phyloP scores from a whole-genome alignment of 345 rosid species.

The Geranium brycei region DNA sequence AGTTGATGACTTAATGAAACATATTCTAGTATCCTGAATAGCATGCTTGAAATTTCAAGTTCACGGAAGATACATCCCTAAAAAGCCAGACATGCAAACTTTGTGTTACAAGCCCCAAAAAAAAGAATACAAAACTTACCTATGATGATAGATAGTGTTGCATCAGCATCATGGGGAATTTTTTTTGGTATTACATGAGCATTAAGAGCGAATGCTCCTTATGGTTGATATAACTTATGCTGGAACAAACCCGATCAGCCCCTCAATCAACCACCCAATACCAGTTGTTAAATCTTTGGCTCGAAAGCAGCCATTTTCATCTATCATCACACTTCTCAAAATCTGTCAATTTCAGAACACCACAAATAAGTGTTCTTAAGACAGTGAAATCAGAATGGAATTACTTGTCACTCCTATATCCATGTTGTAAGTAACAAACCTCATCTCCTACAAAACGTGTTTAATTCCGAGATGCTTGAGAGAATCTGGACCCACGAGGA shows the following conservation, averaged over 20 bases:
- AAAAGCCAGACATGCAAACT: no score
- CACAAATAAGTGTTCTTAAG: background rate
- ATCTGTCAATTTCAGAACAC: background rate
- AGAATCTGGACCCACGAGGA: conserved; percentile 67
- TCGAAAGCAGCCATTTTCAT: background rate
- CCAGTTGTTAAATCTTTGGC: background rate
- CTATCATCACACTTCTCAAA: background rate
- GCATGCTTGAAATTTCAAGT: no score
- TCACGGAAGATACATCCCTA: no score
- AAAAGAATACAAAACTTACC: no score
- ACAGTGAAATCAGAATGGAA: no score
- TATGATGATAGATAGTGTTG: background rate
- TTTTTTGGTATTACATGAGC: background rate
- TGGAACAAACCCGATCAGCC: no score
- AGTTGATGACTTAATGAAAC: no score
- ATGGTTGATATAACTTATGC: no score
- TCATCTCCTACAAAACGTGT: conserved; percentile 25
- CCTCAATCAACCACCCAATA: background rate
- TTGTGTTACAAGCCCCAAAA: no score
- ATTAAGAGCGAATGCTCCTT: background rate
- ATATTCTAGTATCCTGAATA: no score
- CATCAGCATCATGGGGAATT: background rate
- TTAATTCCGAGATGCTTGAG: conserved; percentile 43
- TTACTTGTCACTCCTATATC: no score
- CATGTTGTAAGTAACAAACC: background rate